These are phyloP conservation scores for Colletotrichum sp. DNA, from an alignment of 2,329 filamentous ascomycete genomes.

Conservation along the genomic window DNA sequence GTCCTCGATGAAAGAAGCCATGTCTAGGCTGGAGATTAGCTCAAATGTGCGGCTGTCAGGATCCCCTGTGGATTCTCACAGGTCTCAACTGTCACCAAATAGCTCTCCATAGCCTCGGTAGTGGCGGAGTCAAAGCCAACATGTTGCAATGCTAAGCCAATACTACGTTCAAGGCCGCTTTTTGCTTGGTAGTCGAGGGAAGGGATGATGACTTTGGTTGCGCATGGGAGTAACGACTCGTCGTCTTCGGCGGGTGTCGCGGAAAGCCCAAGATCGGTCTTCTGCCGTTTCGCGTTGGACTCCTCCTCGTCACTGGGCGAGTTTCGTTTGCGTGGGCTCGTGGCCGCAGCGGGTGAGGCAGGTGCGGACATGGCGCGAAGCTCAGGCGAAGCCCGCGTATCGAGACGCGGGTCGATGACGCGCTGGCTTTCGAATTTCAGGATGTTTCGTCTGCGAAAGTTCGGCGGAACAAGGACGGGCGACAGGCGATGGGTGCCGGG, in stretches of 20 bases:
- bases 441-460: not conserved
- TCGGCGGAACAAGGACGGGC: not conserved
- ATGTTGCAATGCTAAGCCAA: conserved; percentile 60
- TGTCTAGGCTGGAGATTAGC: conserved; percentile 43
- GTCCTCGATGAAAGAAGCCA: conserved; percentile 53
- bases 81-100: conserved; percentile 59
- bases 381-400: not conserved
- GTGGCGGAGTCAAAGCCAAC: conserved; percentile 63
- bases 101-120: conserved; percentile 63
- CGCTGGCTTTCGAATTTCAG: not conserved
- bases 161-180: conserved; percentile 56
- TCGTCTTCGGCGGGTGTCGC: not conserved
- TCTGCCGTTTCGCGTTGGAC: not conserved
- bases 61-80: conserved; percentile 50
- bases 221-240: not conserved
- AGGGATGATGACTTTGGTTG: conserved; percentile 21
- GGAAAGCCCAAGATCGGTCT: not conserved
- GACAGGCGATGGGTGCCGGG: not conserved
- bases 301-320: not conserved
- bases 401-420: not conserved
- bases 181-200: conserved; percentile 39
- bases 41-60: not conserved
- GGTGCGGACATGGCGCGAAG: not conserved
- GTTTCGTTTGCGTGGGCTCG: conserved; percentile 4
- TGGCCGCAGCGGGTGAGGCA: not conserved